Evolutionary conservation across 2,329 filamentous ascomycete genomes (phyloP).

Genomic region (Mollisia scopiformis): DNA sequence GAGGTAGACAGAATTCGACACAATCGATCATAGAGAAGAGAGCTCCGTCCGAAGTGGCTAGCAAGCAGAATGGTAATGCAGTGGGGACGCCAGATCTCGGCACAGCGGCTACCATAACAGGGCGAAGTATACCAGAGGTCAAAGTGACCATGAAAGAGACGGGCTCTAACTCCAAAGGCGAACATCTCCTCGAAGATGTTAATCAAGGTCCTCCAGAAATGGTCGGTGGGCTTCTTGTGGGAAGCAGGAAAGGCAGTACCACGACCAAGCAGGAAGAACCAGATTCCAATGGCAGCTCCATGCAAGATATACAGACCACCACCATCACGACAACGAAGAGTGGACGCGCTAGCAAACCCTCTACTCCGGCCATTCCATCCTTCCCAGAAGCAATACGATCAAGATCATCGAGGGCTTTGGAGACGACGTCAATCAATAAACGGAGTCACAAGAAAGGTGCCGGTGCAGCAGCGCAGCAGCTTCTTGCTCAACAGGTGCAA

Average conservation of each 20-base stretch:
- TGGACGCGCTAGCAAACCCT: constrained; percentile 67
- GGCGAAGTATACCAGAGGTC: constrained; percentile 45
- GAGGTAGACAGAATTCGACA: constrained; percentile 76
- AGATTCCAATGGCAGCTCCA: constrained; percentile 46
- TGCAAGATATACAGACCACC: constrained; percentile 38
- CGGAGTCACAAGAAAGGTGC: constrained; percentile 63
- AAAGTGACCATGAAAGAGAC: constrained; percentile 57
- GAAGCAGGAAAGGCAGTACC: constrained; percentile 46
- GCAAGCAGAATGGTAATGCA: constrained; percentile 58
- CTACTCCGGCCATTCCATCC: constrained; percentile 61
- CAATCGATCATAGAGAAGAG: constrained; percentile 61
- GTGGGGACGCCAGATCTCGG: constrained; percentile 34
- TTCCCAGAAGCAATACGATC: constrained; percentile 60
- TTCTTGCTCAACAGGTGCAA: constrained; percentile 37
- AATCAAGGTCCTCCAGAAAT: constrained; percentile 38
- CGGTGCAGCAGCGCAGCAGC: constrained; percentile 35
- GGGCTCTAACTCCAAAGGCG: constrained; percentile 37
- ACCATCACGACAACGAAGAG: constrained; percentile 58
- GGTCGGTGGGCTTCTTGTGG: constrained; percentile 32
- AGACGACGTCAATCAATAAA: constrained; percentile 43
- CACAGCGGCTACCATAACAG: constrained; percentile 33
- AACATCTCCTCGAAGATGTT: constrained; percentile 37
- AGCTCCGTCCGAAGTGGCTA: constrained; percentile 63
- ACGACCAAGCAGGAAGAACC: constrained; percentile 52
- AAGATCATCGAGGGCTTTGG: constrained; percentile 50